Evolutionary conservation across 306 rosid genomes (phyloP), one percentile per base, ranked within the genome.

Genomic region (Mimosa bimucronata): DNA sequence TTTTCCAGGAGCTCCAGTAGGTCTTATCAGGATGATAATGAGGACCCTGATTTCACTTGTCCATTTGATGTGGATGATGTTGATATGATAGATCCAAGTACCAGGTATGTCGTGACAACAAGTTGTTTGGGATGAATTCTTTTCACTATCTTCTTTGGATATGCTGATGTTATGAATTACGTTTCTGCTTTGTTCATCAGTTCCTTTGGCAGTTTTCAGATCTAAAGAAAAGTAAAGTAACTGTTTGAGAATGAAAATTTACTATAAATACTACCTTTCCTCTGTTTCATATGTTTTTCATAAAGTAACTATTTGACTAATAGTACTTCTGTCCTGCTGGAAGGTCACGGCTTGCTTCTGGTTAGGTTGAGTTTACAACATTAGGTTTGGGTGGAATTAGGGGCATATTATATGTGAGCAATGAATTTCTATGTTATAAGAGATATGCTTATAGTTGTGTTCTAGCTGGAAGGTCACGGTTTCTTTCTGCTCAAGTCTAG

Each of bases 1-100:
- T 37, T 86, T 86, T 87, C 94, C 61, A 90, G 93, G 85, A 84
- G 97, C 91, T 88, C 98, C 55, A 94, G 97, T 77, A 91, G 91
- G 86, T 94, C 94, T 75, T 85, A 83, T 72, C 93, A 82, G 48
- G 92, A 90, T 73, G 90, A 86, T 84, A 83, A 82, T 74, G 97
- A 92, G 83, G 92, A 91, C 70, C 25, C 88, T 45, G 97, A 94
- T 74, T 85, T 83, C 77, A 80, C 84, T 23, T 91, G 97, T 81
- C 88, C 97, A 0, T 94, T 94, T 90, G 94, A 88, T 74, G 85
- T 88, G 76, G 97, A 88, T 77, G 88, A 87, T 48, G 97, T 88
- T 74, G 97, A 91, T 66, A 78, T 87, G 82, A 85, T 88, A 4
- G 89, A 91, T 88, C 91, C 89, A n/a, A 78, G 89, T 64, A 91